Base-by-base conservation (phyloP, 352 stramenopile genomes). In the Pythium folliculosum region DNA sequence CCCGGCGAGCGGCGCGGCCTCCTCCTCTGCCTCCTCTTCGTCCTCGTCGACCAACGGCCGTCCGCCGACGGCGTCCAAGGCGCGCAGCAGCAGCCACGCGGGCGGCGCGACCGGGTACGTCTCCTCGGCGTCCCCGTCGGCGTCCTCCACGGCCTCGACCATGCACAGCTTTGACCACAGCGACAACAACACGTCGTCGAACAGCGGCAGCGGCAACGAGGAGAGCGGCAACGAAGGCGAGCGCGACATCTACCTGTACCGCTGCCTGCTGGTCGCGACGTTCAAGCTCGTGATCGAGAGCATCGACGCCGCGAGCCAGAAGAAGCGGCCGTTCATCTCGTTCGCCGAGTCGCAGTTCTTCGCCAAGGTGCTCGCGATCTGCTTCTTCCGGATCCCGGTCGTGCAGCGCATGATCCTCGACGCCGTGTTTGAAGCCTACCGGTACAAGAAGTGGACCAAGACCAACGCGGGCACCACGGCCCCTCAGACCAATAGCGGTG, bases 221-320 rank as follows among this genome's bases (percentile, higher is more conserved):
- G 56, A 61, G 6, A 75, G 79, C 19, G 67, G 65, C n/a, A 67
- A 56, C 6, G 81, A 90, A 25, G 75, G 73, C 5, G 78, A 86
- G 54, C 72, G 75, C 8, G 80, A 90, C 50, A 66, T 90, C 27
- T 84, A 88, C 51, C 51, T 88, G 43, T 90, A 92, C 56, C 71
- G 84, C 2, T 90, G 81, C 47, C 65, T 89, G 17, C 69, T 92
- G 4, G 81, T 90, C n/a, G 81, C 81, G n/a, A 92, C 81, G 1
- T 92, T 89, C 69, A 88, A 90, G 71, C 81, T 88, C 53, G 84
- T 86, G 4, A 69, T 79, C 13, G 81, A 90, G 58, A 90, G 76
- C 57, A 72, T 92, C 21, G 81, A 92, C 21, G 69, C 61, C 6
- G 80, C 75, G 0, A 73, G 77, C 10, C 51, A 65, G 5, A 82